Percentiles rank a stretch among this genome's conserved stretches.
Evolutionary conservation across 2,329 filamentous ascomycete genomes (phyloP).

Genomic region (Cryphonectria nitschkei): DNA sequence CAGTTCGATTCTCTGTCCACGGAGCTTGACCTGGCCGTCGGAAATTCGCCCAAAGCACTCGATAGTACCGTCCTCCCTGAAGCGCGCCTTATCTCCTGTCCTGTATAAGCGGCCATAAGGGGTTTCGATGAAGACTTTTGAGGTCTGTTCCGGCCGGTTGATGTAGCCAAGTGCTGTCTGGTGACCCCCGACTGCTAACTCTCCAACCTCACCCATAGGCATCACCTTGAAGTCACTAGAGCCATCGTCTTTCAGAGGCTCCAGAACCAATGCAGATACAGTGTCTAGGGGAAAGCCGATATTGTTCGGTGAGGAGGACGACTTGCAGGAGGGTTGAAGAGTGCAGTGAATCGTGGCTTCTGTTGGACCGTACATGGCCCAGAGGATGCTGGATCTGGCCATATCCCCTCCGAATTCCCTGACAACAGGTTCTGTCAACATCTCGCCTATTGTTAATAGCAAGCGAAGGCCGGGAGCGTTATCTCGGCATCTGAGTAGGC

Average conservation of each 20-base stretch:
- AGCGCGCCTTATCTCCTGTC: slow-evolving; percentile 80
- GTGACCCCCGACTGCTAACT: slow-evolving; percentile 78
- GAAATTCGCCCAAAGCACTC: slow-evolving; percentile 82
- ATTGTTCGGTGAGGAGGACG: slow-evolving; percentile 61
- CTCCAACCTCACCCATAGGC: slow-evolving; percentile 70
- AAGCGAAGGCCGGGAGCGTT: slow-evolving; percentile 70
- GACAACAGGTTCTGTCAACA: slow-evolving; percentile 79
- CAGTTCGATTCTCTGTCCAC: slow-evolving; percentile 81
- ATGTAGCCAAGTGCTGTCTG: slow-evolving; percentile 83
- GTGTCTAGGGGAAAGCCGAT: slow-evolving; percentile 82
- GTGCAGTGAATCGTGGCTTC: slow-evolving; percentile 92
- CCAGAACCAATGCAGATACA: slow-evolving; percentile 75
- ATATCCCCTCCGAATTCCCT: slow-evolving; percentile 73
- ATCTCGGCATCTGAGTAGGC: slow-evolving; percentile 69
- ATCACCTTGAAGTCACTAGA: slow-evolving; percentile 49
- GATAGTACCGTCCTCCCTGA: slow-evolving; percentile 69
- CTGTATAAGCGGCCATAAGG: slow-evolving; percentile 74
- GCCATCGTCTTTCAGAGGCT: slow-evolving; percentile 44
- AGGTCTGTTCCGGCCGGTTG: slow-evolving; percentile 77
- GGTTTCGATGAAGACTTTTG: slow-evolving; percentile 69
- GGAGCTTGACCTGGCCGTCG: slow-evolving; percentile 82
- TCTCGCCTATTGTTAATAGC: slow-evolving; percentile 88
- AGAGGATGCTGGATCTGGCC: slow-evolving; percentile 66
- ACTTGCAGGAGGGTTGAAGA: slow-evolving; percentile 65
- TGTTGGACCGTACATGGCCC: slow-evolving; percentile 94